Evolutionary conservation across 202 grass and related monocot genomes (phyloP), one percentile per base, ranked within the genome.

Genomic region (Bolboschoenoplectus hybrid): DNA sequence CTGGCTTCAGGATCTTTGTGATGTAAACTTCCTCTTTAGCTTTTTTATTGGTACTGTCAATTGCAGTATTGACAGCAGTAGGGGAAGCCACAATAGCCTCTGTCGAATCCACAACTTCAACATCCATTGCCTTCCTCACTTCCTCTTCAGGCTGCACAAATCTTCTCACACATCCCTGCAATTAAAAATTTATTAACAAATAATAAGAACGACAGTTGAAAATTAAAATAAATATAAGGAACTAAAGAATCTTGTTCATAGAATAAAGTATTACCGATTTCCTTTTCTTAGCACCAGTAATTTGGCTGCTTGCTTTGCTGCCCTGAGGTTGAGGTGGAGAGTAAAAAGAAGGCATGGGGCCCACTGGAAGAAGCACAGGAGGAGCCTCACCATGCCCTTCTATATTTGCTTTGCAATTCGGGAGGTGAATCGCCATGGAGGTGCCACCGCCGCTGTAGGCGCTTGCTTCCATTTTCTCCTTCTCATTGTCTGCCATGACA

Each of bases 201-300:
- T 9, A 66, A 67, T 67, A 43, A 44, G 64, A 65, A 63, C 9
- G 49, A 65, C 13, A 49, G 40, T 50, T 51, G 43, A 82, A 60
- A 56, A 56, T n/a, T 61, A 17, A 39, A 49, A 61, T 45, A 68
- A 26, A 71, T 20, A 68, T 36, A 57, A 56, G 14, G 39, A 82
- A 16, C 17, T 55, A 14, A 80, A 58, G 52, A 80, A 19, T 60
- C 35, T 80, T 60, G 35, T 41, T 80, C 16, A 19, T 60, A 36
- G 35, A 55, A 41, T 19, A 3, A 43, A 39, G 51, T 41, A 66
- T 67, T 84, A 84, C 82, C 72, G 92, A 95, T 52, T 97, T 99
- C 80, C 97, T 93, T 86, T 91, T 99, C 97, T 92, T 97, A 32
- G 97, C 93, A 89, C 93, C 97, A 26, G 97, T 99, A 65, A 96